A percentile compares a stretch with the other conserved stretches of the same genome.
These are phyloP conservation scores for Pachyrhizus erosus DNA, from an alignment of 306 rosid species.

Conservation along the genomic window DNA sequence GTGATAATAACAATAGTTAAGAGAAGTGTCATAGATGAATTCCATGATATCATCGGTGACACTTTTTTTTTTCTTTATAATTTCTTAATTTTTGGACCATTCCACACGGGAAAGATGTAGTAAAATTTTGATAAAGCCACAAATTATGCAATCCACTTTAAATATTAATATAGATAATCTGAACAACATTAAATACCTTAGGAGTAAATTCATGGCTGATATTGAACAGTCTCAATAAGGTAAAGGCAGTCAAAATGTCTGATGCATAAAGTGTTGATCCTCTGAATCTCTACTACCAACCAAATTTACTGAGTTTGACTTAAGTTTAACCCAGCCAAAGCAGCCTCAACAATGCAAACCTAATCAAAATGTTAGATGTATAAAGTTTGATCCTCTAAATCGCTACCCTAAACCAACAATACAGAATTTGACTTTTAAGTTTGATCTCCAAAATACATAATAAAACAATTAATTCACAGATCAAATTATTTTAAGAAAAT, in stretches of 20 bases:
- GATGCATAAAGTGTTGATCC: not conserved
- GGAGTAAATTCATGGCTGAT: not conserved
- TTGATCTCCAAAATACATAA: not conserved
- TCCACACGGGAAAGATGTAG: not conserved
- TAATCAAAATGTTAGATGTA: not conserved
- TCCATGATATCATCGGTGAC: constrained; percentile 59
- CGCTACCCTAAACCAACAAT: not conserved
- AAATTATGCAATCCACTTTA: not conserved
- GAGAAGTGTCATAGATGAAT: constrained; percentile 37
- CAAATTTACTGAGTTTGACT: not conserved
- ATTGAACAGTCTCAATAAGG: not conserved
- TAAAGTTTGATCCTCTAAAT: not conserved
- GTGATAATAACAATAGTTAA: not conserved
- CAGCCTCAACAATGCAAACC: not conserved
- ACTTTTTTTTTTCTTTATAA: constrained; percentile 47
- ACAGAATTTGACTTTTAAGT: not conserved
- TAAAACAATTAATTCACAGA: not conserved
- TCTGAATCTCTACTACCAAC: not conserved
- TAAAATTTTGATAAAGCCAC: not conserved
- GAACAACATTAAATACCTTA: not conserved
- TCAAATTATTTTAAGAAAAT: not conserved
- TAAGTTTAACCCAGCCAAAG: not conserved
- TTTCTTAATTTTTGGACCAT: constrained; percentile 61
- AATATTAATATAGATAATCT: not conserved
- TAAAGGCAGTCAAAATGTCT: not conserved